These are phyloP conservation scores for Nothophaeocryptopus gaeumannii DNA, from an alignment of 2,329 filamentous ascomycete genomes.

Conservation along the genomic window DNA sequence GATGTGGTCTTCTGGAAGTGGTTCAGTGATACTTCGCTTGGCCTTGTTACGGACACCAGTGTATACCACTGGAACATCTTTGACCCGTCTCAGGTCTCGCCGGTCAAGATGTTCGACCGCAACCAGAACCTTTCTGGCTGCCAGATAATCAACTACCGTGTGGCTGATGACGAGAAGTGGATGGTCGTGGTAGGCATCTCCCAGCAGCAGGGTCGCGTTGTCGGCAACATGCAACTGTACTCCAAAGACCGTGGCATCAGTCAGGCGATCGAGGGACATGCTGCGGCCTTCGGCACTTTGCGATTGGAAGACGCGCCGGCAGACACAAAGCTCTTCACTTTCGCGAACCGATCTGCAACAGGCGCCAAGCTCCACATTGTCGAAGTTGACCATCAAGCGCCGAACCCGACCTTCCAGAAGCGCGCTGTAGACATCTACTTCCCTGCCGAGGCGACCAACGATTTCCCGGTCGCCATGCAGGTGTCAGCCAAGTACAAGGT, in stretches of 20 bases:
- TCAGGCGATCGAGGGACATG: conserved; percentile 96
- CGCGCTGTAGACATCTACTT: conserved; percentile 98
- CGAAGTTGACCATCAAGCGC: conserved; percentile 89
- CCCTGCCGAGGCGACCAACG: conserved; percentile 88
- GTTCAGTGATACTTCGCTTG: conserved; percentile 85
- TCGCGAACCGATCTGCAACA: conserved; percentile 83
- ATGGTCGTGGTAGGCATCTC: conserved; percentile 97
- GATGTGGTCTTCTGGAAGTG: conserved; percentile 99
- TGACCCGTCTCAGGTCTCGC: conserved; percentile 72
- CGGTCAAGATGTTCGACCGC: conserved; percentile 90
- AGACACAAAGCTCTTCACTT: conserved; percentile 94
- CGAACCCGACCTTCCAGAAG: conserved; percentile 87
- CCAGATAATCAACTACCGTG: conserved; percentile 99
- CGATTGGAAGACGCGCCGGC: conserved; percentile 82
- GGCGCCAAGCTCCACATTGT: conserved; percentile 97
- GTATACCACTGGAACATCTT: conserved; percentile 99
- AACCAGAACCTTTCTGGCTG: conserved; percentile 84
- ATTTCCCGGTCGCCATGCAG: conserved; percentile 97
- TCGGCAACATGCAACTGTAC: conserved; percentile 95
- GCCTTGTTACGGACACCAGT: conserved; percentile 83
- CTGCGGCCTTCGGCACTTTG: conserved; percentile 87
- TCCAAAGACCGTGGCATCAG: conserved; percentile 95
- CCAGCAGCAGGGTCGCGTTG: conserved; percentile 86
- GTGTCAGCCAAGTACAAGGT: conserved; percentile 95
- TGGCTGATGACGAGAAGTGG: conserved; percentile 95